These are phyloP conservation scores for Claviceps cyperi DNA, from an alignment of 2,329 filamentous ascomycete genomes.

Conservation along the genomic window DNA sequence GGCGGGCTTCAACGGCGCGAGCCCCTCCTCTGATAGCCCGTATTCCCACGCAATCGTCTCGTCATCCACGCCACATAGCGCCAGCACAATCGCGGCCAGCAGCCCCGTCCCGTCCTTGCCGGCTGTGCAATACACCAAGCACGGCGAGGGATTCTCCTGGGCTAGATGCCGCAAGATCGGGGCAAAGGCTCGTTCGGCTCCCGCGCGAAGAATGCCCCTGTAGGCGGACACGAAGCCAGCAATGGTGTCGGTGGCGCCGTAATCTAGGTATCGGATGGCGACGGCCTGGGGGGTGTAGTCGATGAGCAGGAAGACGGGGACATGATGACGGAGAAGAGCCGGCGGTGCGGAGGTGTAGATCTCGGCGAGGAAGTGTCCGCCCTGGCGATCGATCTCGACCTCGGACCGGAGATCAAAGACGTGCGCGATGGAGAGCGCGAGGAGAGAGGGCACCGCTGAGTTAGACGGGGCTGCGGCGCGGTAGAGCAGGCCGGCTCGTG, in stretches of 20 bases:
- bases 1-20: conserved; percentile 36
- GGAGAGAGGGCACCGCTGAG: conserved; percentile 36
- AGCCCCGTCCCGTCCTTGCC: conserved; percentile 69
- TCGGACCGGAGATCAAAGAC: conserved; percentile 56
- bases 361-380: conserved; percentile 14
- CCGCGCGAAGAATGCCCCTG: conserved; percentile 41
- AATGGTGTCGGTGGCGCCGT: conserved; percentile 34
- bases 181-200: conserved; percentile 31
- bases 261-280: conserved; percentile 44
- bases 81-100: conserved; percentile 49
- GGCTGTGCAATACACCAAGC: conserved; percentile 59
- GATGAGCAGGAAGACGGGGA: conserved; percentile 47
- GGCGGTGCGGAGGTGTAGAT: conserved; percentile 2
- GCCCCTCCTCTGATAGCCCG: conserved; percentile 46
- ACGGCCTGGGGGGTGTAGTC: conserved; percentile 50
- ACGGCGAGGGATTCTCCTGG: conserved; percentile 25
- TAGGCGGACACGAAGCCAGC: conserved; percentile 52
- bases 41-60: conserved; percentile 53
- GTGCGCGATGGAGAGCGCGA: conserved; percentile 41
- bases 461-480: conserved; percentile 51
- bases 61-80: conserved; percentile 46
- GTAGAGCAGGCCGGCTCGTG: conserved; percentile 45
- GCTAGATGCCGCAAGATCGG: conserved; percentile 42
- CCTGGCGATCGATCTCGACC: conserved; percentile 38
- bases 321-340: conserved; percentile 33